These are phyloP conservation scores for Leccinum laetum DNA, from an alignment of 1,284 basidiomycete genomes.

Conservation along the genomic window DNA sequence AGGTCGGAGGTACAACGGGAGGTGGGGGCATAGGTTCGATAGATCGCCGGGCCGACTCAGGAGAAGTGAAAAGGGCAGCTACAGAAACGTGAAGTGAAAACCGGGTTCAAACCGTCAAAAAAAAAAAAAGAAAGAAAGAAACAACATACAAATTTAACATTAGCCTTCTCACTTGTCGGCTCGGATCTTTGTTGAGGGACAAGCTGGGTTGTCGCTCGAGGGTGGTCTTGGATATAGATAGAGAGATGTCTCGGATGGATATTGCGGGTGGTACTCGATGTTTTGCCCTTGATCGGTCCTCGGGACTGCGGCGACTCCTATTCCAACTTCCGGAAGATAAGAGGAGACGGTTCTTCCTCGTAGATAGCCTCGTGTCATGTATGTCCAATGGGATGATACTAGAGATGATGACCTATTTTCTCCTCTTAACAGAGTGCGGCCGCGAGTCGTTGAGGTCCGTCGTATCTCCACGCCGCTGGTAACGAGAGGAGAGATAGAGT, in stretches of 20 bases:
- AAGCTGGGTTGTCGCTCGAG: slow-evolving; percentile 26
- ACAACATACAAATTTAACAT: slow-evolving; percentile 33
- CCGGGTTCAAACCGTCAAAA: background rate
- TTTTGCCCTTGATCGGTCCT: slow-evolving; percentile 48
- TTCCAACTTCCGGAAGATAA: slow-evolving; percentile 44
- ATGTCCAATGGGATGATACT: slow-evolving; percentile 39
- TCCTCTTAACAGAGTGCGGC: no score
- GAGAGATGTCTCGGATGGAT: slow-evolving; percentile 40
- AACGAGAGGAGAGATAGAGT: background rate
- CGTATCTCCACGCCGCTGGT: background rate
- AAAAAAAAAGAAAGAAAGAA: background rate
- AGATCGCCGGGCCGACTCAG: slow-evolving; percentile 22
- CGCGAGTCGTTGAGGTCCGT: no score
- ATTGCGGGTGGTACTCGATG: slow-evolving; percentile 62
- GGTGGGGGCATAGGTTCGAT: slow-evolving; percentile 33
- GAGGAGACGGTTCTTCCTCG: no score
- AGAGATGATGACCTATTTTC: slow-evolving; percentile 14
- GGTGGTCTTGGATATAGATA: slow-evolving; percentile 35
- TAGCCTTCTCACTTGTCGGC: slow-evolving; percentile 25
- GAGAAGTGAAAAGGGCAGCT: slow-evolving; percentile 23
- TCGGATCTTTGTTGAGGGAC: slow-evolving; percentile 21
- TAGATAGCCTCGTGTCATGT: slow-evolving; percentile 17
- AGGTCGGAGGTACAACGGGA: slow-evolving; percentile 22
- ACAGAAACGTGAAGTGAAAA: slow-evolving; percentile 14
- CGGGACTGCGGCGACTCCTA: slow-evolving; percentile 50